These are phyloP conservation scores for Pilobolus umbonatus DNA, from an alignment of 192 early-diverging fungal species.

Conservation along the genomic window DNA sequence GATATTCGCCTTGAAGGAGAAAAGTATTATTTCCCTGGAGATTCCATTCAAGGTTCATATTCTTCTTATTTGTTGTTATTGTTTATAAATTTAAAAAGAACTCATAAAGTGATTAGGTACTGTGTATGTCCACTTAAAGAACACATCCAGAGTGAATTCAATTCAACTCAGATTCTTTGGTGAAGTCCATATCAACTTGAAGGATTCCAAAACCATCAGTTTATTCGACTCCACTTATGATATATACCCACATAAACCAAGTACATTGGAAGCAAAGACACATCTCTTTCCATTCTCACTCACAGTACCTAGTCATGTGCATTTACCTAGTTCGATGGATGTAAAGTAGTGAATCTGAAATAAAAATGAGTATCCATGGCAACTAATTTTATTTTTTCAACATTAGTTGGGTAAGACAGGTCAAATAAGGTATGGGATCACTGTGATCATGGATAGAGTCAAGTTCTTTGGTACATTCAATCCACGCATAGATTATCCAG, in stretches of 20 bases:
- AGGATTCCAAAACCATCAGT: constrained; percentile 23
- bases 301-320: constrained; percentile 24
- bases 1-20: constrained; percentile 32
- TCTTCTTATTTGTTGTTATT: not conserved
- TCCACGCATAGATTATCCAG: constrained; percentile 19
- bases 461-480: constrained; percentile 20
- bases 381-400: not conserved
- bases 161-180: constrained; percentile 30
- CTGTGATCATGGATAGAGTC: constrained; percentile 20
- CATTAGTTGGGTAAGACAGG: constrained; percentile 27
- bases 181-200: constrained; percentile 21
- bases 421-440: constrained; percentile 27
- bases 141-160: constrained; percentile 26
- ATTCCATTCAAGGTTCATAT: constrained; percentile 29
- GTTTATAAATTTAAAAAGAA: not conserved
- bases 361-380: not conserved
- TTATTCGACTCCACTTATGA: constrained; percentile 26
- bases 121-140: constrained; percentile 26
- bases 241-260: not conserved
- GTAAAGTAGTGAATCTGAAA: constrained; percentile 1
- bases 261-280: constrained; percentile 20
- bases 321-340: constrained; percentile 34
- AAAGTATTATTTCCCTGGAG: constrained; percentile 38
- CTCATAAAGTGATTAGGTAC: constrained; percentile 10
- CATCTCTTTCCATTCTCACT: constrained; percentile 35